Evolutionary conservation across 164 flowering plant species (phyloP), one percentile per base, ranked within the genome.

Genomic region (Taxillus chinensis): DNA sequence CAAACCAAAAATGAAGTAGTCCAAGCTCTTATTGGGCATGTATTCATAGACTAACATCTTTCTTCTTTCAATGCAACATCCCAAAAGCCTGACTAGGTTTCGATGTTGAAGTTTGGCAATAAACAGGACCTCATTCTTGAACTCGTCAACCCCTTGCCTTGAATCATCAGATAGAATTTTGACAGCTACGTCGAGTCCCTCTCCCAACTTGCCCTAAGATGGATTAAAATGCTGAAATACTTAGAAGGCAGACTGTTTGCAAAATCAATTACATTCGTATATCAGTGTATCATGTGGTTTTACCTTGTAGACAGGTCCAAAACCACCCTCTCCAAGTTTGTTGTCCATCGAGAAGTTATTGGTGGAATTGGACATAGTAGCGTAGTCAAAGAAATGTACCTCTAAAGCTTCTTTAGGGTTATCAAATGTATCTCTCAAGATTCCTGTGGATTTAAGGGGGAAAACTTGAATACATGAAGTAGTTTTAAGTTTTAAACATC

Each of bases 11-110:
- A 67, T 67, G 41, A 62, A 67, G 46, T 16, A 62, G 61, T 67
- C 70, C 57, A 67, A 62, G 50, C 70, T 67, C 41, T 62, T 67
- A 51, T 67, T 67, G 6, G 65, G 50, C 70, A 67, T 45, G 51
- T 13, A 67, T 39, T 67, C 70, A 39, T 67, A 67, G 55, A 67
- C 42, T 27, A 67, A 27, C 65, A 67, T 67, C 41, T 57, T 55
- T 41, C 62, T 65, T 53, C 41, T 65, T 39, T 67, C 49, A 46
- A 67, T 62, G 65, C 70, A 67, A 50, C 70, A 67, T 10, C 70
- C 70, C 10, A 67, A 50, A 55, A 67, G 65, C 59, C 57, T 67
- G 41, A 67, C 70, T 16, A 67, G 70, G 37, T 67, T 67, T 8
- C 70, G 62, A 27, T 67, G 65, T 17, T 67, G 70, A 56, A 67